Base-by-base conservation (phyloP, 768 basidiomycete species). In the Podaxis carcinomalis region DNA sequence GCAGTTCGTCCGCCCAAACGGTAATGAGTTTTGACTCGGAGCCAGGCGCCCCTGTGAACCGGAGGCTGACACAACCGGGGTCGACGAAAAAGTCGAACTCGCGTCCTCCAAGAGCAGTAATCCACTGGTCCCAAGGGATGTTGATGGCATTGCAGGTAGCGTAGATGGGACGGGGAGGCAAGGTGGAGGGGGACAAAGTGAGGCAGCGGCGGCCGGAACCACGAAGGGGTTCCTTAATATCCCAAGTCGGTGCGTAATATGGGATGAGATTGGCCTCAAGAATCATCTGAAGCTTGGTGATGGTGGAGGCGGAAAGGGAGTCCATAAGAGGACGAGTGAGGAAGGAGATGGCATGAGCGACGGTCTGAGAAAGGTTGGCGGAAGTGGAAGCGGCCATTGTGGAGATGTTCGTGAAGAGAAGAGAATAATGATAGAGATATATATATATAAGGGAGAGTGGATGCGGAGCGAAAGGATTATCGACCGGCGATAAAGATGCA, bases 51-150 rank as follows among this genome's bases (percentile, higher is more conserved):
- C 69, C 69, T 47, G 74, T 72, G 68, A 81, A 78, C 62, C 88
- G 88, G 64, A 90, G 75, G 61, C 87, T 87, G 64, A 93, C 83
- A 70, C 83, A 86, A 63, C 89, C 90, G 64, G 91, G 91, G 71
- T 92, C 88, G 66, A 91, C 82, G 73, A 89, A 88, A 62, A 93
- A 81, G 72, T 92, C 90, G 69, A 92, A 86, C 74, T 89, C 87
- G 60, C 76, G 74, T 65, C 83, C 80, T 10, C 90, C 89, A 50
- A 92, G 82, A 61, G 81, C 76, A 50, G 79, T 66, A 57, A 91
- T 89, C 91, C 91, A 93, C 69, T 89, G 84, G 61, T 86, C 85
- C 91, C 91, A 93, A 67, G 89, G 87, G 35, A 92, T 80, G 61
- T 83, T 83, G 40, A 87, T 78, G 23, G 84, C 77, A 57, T 86